A percentile compares a stretch with the other conserved stretches of the same genome.
phyloP scores from a whole-genome alignment of 2,329 filamentous ascomycete genomes.

The Trichophaea hybrida region DNA sequence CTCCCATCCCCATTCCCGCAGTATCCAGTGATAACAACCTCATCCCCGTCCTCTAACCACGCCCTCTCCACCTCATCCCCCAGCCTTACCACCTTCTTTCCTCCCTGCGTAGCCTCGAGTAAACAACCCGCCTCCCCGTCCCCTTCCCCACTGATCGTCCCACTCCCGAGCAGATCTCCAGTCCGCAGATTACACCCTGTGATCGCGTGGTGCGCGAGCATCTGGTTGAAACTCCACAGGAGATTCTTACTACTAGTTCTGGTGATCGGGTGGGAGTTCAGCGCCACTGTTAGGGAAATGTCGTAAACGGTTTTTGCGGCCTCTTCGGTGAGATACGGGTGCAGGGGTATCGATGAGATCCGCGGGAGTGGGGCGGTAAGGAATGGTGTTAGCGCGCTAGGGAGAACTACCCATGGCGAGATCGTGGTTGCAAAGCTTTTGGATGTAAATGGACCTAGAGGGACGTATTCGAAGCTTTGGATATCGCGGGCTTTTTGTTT shows the following conservation, averaged over 20 bases:
- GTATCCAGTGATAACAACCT: conserved; percentile 49
- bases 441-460: conserved; percentile 64
- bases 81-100: conserved; percentile 48
- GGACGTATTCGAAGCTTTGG: conserved; percentile 72
- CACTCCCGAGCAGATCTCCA: conserved; percentile 62
- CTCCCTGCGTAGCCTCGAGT: conserved; percentile 56
- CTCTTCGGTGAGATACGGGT: conserved; percentile 36
- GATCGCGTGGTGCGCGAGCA: conserved; percentile 65
- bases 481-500: conserved; percentile 50
- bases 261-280: conserved; percentile 39
- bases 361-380: conserved; percentile 42
- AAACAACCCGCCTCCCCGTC: conserved; percentile 50
- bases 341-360: conserved; percentile 35
- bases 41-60: conserved; percentile 63
- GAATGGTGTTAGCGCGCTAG: conserved; percentile 52
- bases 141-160: conserved; percentile 57
- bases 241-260: conserved; percentile 50
- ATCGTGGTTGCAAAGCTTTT: conserved; percentile 75
- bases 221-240: conserved; percentile 71
- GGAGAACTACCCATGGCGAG: conserved; percentile 63
- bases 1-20: conserved; percentile 47
- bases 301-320: conserved; percentile 48
- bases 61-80: conserved; percentile 37
- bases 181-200: conserved; percentile 60
- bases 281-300: conserved; percentile 52